Base-by-base conservation (phyloP, 495 filamentous ascomycete species). In the Hypomontagnella monticulosa region DNA sequence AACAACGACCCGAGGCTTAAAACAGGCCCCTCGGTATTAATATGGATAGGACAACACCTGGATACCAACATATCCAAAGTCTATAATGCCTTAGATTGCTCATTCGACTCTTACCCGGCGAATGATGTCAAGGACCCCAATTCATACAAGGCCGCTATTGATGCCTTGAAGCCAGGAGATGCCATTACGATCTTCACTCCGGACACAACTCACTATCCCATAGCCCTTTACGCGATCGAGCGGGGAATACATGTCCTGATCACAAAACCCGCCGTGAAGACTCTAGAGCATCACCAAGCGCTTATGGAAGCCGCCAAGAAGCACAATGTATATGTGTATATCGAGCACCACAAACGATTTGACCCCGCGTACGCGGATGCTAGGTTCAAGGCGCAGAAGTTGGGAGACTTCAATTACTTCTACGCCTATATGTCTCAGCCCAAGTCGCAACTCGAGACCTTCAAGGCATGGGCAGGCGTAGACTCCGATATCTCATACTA, bases 111-210 rank as follows among this genome's bases (percentile, higher is more conserved):
- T 16, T 96, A 84, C 76, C 93, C 93, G 4, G 84, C 86, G 46
- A 87, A 93, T 71, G 84, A 88, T 58, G 77, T 71, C 41, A 78
- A 81, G 51, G 92, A 97, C 67, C 85, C 93, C 3, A 87, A 93
- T 37, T 86, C 93, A 23, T 97, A 97, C 84, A 97, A 96, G 75
- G 73, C 85, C 5, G 93, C 93, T 53, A 97, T 97, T 71, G 91
- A 97, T 74, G 87, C 88, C 18, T 83, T 97, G 36, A 85, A 86
- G 40, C 85, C 88, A 5, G 93, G 93, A 51, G 91, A 91, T 60
- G 93, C 92, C 49, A 94, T 97, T 78, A 97, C 93, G 8, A 96
- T 97, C 76, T 97, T 97, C 84, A 97, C 93, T 2, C 93, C 93
- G 0, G 93, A 97, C 74, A 89, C 92, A 1, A 97, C 93, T 1